These are phyloP conservation scores for Geotrichum candidum DNA, from an alignment of 1,139 yeast species.

Conservation along the genomic window DNA sequence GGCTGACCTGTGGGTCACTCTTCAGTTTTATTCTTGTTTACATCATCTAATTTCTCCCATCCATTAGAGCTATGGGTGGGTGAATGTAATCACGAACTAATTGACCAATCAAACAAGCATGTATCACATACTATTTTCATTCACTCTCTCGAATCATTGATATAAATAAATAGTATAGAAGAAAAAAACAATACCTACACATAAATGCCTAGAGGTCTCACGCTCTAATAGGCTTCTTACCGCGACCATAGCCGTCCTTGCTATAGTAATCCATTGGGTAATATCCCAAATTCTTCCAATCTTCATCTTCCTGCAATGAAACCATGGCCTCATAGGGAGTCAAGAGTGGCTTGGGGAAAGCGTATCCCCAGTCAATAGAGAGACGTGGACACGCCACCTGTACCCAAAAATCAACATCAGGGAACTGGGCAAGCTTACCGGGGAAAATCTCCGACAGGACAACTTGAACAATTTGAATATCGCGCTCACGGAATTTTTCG, in stretches of 20 bases:
- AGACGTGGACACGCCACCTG: constrained; percentile 97
- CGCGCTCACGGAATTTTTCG: constrained; percentile 44
- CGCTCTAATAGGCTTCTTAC: constrained; percentile 47
- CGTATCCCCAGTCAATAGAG: constrained; percentile 98
- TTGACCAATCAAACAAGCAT: background rate
- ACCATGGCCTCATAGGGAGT: constrained; percentile 98
- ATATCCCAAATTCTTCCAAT: constrained; percentile 52
- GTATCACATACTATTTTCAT: background rate
- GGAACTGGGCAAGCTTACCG: constrained; percentile 85
- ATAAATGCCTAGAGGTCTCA: background rate
- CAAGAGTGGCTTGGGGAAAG: constrained; percentile 81
- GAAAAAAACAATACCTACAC: background rate
- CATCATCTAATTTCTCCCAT: background rate
- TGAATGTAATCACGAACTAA: background rate
- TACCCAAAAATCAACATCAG: constrained; percentile 88
- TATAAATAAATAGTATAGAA: background rate
- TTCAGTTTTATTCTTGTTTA: constrained; percentile 60
- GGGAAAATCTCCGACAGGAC: constrained; percentile 92
- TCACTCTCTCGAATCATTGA: background rate
- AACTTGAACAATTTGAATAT: constrained; percentile 70
- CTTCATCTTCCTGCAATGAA: constrained; percentile 63
- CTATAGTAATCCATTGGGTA: constrained; percentile 97
- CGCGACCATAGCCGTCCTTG: constrained; percentile 89
- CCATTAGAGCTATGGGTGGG: background rate
- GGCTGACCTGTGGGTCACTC: constrained; percentile 71